Base-by-base conservation (phyloP, 257 asterid species). In the Cinchona pubescens region DNA sequence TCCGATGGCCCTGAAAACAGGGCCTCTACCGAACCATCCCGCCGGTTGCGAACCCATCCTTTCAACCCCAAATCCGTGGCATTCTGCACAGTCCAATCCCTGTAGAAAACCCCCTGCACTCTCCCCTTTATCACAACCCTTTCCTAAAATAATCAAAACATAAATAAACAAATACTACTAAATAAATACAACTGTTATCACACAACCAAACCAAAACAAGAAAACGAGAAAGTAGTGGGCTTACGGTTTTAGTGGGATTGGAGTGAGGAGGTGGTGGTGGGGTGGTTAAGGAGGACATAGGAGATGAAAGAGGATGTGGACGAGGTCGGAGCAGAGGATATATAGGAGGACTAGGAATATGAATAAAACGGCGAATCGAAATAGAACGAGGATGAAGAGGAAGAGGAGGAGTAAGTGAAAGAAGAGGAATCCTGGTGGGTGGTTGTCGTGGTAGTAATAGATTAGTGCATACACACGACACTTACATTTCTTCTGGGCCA, bases 11-110 rank as follows among this genome's bases (percentile, higher is more conserved):
- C 96, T 1, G 97, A 92, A 81, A 94, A 88, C 67, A 94, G 65
- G 16, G 96, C 99, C 78, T 94, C 99, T 51, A 92, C 97, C 0
- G 97, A 84, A 30, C 97, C 96, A 53, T 94, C 96, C 80, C 97
- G 82, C 72, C 88, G 86, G 88, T 94, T 94, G 74, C 98, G 83
- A n/a, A 92, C 99, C 99, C 99, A 94, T 19, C 97, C 97, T 63
- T 85, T 90, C 79, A 94, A 75, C 11, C 94, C 96, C 80, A 94
- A 78, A 65, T 87, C 92, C 71, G 78, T 80, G 21, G 98, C 97
- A 81, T 90, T 94, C 38, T 88, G 92, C 49, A 90, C 72, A 0
- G 98, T 89, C 97, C 96, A 94, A 74, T 94, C 87, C 82, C 98
- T 83, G 59, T 90, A 94, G 80, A 94, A 94, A 34, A 94, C 98